These are phyloP conservation scores for Rhizomucor pusillus DNA, from an alignment of 371 early-diverging fungal genomes.

Conservation along the genomic window DNA sequence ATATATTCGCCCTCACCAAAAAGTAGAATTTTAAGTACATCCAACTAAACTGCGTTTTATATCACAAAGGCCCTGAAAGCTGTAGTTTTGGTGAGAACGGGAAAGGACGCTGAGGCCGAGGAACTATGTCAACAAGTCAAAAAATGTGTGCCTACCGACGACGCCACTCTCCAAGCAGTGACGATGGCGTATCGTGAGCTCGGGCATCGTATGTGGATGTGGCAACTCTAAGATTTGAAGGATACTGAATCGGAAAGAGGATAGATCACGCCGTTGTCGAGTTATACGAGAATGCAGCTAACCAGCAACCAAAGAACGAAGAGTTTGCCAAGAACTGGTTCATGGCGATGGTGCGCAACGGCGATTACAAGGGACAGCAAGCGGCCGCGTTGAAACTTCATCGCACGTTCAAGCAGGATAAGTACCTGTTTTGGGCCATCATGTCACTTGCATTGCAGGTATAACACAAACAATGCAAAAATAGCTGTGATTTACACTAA, in stretches of 20 bases:
- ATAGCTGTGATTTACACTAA: too few species aligned
- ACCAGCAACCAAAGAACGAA: constrained; percentile 65
- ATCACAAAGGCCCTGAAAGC: constrained; percentile 78
- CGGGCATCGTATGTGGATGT: constrained; percentile 63
- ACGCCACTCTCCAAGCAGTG: constrained; percentile 72
- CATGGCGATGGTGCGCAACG: constrained; percentile 77
- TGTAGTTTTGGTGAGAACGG: constrained; percentile 67
- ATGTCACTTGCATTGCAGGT: constrained; percentile 74
- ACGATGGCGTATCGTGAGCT: constrained; percentile 66
- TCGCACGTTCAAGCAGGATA: constrained; percentile 73
- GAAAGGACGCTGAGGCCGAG: constrained; percentile 66
- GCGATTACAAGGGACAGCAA: constrained; percentile 77
- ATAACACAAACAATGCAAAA: constrained; percentile 4
- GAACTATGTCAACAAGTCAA: constrained; percentile 72
- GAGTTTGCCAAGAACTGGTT: constrained; percentile 78
- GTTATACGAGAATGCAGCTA: constrained; percentile 73
- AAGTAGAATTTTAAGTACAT: too few species aligned
- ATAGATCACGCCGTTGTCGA: constrained; percentile 66
- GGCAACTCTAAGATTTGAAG: too few species aligned
- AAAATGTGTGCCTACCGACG: constrained; percentile 66
- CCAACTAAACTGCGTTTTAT: too few species aligned
- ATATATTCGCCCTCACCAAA: too few species aligned
- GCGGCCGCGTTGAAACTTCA: constrained; percentile 80
- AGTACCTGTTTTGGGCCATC: constrained; percentile 88
- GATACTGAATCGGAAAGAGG: neutral